Evolutionary conservation across 1,139 yeast genomes (phyloP).

Genomic region (Chernovozyma aurita): DNA sequence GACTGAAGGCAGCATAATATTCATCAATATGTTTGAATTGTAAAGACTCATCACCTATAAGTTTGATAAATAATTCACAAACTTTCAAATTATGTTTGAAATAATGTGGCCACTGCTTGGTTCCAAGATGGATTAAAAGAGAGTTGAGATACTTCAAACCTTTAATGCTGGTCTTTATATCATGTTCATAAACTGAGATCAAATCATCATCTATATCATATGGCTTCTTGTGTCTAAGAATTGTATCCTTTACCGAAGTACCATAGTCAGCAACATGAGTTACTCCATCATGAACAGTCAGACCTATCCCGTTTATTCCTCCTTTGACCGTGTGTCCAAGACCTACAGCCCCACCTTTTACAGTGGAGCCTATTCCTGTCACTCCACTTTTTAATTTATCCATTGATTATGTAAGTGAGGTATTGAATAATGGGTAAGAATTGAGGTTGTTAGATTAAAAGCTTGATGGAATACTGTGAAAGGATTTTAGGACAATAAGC

Average conservation of each 20-base stretch:
- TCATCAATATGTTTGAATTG: conserved; percentile 41
- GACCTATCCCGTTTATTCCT: conserved; percentile 5
- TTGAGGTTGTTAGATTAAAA: too few relatives aligned
- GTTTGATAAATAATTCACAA: conserved; percentile 25
- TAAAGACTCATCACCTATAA: conserved; percentile 38
- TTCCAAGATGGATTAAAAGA: conserved; percentile 33
- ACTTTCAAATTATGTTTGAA: conserved; percentile 31
- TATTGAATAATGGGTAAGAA: too few relatives aligned
- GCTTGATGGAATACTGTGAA: too few relatives aligned
- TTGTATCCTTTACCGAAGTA: conserved; percentile 14
- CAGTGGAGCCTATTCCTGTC: conserved; percentile 4
- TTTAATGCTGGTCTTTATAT: conserved; percentile 34
- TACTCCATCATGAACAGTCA: conserved; percentile 4
- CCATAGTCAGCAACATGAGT: conserved; percentile 7
- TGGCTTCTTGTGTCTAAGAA: conserved; percentile 15
- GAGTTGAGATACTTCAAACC: conserved; percentile 38
- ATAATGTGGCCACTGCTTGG: conserved; percentile 30
- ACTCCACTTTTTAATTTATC: conserved; percentile 6
- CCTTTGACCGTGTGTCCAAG: conserved; percentile 4
- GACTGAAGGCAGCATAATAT: conserved; percentile 34
- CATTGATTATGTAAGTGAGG: too few relatives aligned
- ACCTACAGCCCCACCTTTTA: conserved; percentile 3
- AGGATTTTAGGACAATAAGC: too few relatives aligned
- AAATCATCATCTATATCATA: conserved; percentile 40
- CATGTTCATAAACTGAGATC: conserved; percentile 40